phyloP scores from a whole-genome alignment of 2,329 filamentous ascomycete genomes.

The Remersonia thermophila region DNA sequence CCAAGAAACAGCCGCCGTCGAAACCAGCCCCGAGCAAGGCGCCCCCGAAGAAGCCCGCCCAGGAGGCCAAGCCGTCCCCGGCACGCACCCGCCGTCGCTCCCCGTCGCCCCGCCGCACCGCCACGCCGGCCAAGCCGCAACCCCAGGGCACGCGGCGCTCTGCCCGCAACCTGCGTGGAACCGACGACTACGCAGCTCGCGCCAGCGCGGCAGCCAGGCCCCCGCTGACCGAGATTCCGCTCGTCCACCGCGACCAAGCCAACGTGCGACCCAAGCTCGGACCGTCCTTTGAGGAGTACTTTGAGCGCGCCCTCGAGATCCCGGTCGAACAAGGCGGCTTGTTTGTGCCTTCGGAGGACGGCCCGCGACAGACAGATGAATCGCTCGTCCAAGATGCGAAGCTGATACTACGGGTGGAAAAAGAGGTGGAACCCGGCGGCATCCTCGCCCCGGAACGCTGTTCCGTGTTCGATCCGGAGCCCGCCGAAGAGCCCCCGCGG shows the following conservation, averaged over 20 bases:
- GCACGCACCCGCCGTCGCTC: constrained; percentile 28
- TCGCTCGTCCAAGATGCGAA: constrained; percentile 56
- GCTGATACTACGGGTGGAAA: constrained; percentile 55
- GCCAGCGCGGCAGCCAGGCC: constrained; percentile 38
- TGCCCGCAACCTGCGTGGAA: constrained; percentile 25
- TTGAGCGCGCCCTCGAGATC: constrained; percentile 36
- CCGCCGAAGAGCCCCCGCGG: constrained; percentile 56
- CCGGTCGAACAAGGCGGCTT: constrained; percentile 46
- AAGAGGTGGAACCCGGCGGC: constrained; percentile 63
- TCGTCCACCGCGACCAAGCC: constrained; percentile 48
- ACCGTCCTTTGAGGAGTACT: constrained; percentile 45
- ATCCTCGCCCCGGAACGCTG: constrained; percentile 59
- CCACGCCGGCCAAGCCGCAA: constrained; percentile 25
- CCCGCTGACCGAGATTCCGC: constrained; percentile 35
- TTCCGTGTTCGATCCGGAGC: constrained; percentile 60
- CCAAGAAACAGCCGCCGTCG: constrained; percentile 20
- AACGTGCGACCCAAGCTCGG: constrained; percentile 41
- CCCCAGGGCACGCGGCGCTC: constrained; percentile 32
- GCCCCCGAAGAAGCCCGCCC: constrained; percentile 10
- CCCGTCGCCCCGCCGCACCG: constrained; percentile 26
- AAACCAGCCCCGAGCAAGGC: constrained; percentile 16
- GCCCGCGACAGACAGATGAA: constrained; percentile 44
- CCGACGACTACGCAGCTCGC: constrained; percentile 26
- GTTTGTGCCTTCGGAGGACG: constrained; percentile 42
- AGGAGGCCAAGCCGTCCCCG: constrained; percentile 16